phyloP scores from a whole-genome alignment of 257 asterid species.

The Fraxinus americana region DNA sequence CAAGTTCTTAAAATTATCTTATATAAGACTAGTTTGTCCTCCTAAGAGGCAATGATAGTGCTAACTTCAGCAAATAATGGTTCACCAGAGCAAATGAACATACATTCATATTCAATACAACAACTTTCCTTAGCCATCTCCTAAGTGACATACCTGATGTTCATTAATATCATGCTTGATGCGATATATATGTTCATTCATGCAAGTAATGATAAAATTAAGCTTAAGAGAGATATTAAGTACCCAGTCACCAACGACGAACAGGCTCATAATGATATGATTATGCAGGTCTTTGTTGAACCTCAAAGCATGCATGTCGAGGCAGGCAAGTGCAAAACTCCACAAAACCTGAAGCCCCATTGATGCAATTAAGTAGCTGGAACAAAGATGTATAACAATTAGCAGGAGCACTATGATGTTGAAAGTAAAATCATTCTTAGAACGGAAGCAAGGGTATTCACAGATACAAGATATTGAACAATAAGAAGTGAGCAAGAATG shows the following conservation, averaged over 20 bases:
- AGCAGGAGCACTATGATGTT: slow-evolving; percentile 22
- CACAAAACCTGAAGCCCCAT: slow-evolving; percentile 94
- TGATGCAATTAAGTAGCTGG: slow-evolving; percentile 89
- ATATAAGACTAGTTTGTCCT: no score
- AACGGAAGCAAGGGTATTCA: neutral
- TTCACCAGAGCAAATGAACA: no score
- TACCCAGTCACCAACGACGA: slow-evolving; percentile 95
- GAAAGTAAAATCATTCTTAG: slow-evolving; percentile 4
- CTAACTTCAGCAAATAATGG: no score
- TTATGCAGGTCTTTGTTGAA: slow-evolving; percentile 70
- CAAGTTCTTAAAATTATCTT: no score
- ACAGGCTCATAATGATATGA: slow-evolving; percentile 66
- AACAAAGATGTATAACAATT: slow-evolving; percentile 24
- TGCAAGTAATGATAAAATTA: slow-evolving; percentile 6
- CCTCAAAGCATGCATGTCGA: slow-evolving; percentile 82
- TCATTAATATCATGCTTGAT: neutral
- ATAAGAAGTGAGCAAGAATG: neutral
- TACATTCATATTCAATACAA: no score
- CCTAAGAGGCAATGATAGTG: no score
- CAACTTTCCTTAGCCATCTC: slow-evolving; percentile 6
- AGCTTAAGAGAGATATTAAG: slow-evolving; percentile 24
- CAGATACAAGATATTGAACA: neutral
- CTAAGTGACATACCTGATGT: neutral
- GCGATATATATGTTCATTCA: neutral
- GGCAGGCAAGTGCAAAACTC: slow-evolving; percentile 88